Evolutionary conservation across 2,329 filamentous ascomycete species (phyloP), one percentile per base, ranked within the genome.

Genomic region (Zelopaecilomyces penicillatus): DNA sequence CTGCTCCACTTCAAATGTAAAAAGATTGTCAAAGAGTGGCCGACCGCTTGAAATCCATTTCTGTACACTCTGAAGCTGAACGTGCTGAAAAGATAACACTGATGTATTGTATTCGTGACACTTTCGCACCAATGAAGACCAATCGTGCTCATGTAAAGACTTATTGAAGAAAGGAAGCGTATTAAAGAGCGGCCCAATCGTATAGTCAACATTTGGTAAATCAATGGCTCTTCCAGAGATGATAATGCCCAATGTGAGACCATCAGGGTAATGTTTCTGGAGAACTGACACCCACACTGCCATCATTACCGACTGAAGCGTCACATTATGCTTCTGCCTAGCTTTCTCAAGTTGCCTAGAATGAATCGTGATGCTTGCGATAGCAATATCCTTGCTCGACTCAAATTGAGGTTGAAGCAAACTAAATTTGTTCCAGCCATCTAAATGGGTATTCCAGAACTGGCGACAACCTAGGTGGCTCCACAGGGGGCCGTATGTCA

Each of bases 131-230:
- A 88, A 61, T 0, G 76, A 70, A 1, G 65, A 59, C 79, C 84
- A 88, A 0, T 71, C 78, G 4, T 73, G 66, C 0, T 62, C 56
- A 1, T 60, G 50, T 5, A 64, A 49, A 10, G 75, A 52, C 5
- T 66, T 57, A 31, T 80, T 64, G 44, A 77, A 73, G 58, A 85
- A 88, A 0, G 90, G 88, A 1, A 96, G 68, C 0, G 89, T 95
- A 58, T 96, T 96, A 73, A 96, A 95, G 19, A 96, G 66, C 0
- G 91, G 90, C 0, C 90, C 91, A 36, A 93, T 75, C 1, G 86
- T 77, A 26, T 71, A 58, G 39, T 89, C 83, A 2, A 82, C 75
- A 2, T 71, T 70, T 6, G 82, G 73, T 9, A 88, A 65, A 37
- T 85, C 77, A 4, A 94, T 76, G 0, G 80, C 77, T 47, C 90